Evolutionary conservation across 2,329 filamentous ascomycete species (phyloP), one percentile per base, ranked within the genome.

Genomic region (Aschersonia sp.): DNA sequence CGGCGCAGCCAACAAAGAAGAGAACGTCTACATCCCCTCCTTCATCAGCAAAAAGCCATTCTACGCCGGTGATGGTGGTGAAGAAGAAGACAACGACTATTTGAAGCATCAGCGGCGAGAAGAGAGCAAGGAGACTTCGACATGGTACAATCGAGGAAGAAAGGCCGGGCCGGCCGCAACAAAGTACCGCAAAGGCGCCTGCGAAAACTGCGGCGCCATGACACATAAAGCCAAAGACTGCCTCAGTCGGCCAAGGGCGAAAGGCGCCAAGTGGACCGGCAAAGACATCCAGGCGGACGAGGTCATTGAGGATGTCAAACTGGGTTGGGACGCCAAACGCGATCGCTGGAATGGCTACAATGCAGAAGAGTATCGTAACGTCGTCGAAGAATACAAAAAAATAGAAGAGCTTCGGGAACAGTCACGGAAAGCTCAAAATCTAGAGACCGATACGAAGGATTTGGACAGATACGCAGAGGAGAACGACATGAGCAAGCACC

Each of bases 321-420:
- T 97, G 45, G 87, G 89, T 3, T 98, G 91, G 87, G 94, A 98
- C 64, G 92, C 92, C 29, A 98, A 98, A 71, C 77, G 92, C 56
- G 92, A 98, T 69, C 80, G 91, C 43, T 98, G 92, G 91, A 96
- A 96, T 61, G 91, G 91, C n/a, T 98, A 94, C 65, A 89, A 97
- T 62, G 72, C 89, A 1, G 80, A 78, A 54, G 86, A 97, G 64
- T 97, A 95, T 62, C 75, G 79, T 51, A 74, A 78, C 51, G 86
- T 97, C n/a, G 81, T 97, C 41, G 82, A 94, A 46, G 87, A 95
- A 56, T 95, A 85, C 64, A 83, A 92, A 52, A 79, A 91, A 60
- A 71, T 96, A 63, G 91, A 96, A 61, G 79, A 84, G 54, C 69
- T 96, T 52, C 68, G 74, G n/a, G 70, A 75, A 56, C 70, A 72